A percentile compares a stretch with the other conserved stretches of the same genome.
Evolutionary conservation across 1,284 basidiomycete genomes (phyloP).

Genomic region (Fomes fomentarius): DNA sequence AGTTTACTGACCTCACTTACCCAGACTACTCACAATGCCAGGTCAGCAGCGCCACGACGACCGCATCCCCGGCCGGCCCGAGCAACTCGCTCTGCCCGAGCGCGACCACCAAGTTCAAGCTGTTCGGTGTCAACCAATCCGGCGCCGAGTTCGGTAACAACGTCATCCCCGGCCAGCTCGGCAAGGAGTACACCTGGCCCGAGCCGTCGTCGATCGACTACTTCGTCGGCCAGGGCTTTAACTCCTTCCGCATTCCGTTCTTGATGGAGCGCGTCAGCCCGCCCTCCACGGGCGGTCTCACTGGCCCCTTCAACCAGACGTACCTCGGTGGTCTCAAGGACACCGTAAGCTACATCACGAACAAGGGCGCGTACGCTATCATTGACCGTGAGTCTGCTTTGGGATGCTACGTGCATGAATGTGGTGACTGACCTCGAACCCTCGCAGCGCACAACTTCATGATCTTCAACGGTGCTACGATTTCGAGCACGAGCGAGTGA

Average conservation of each 20-base stretch:
- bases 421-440: not conserved
- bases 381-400: constrained; percentile 51
- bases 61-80: constrained; percentile 17
- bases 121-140: constrained; percentile 65
- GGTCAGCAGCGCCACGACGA: constrained; percentile 21
- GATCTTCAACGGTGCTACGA: constrained; percentile 55
- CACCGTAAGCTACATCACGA: constrained; percentile 63
- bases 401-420: fast-evolving
- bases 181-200: constrained; percentile 53
- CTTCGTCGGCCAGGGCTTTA: constrained; percentile 60
- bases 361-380: constrained; percentile 58
- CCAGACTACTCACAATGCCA: constrained; percentile 36
- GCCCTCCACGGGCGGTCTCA: constrained; percentile 50
- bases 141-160: constrained; percentile 59
- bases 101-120: constrained; percentile 57
- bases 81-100: constrained; percentile 37
- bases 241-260: constrained; percentile 68
- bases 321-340: constrained; percentile 55
- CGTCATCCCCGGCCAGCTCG: constrained; percentile 50
- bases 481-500: constrained; percentile 52
- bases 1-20: not conserved
- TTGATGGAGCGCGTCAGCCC: constrained; percentile 58
- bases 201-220: constrained; percentile 50
- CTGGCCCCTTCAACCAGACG: constrained; percentile 53
- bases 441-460: constrained; percentile 59